A percentile compares a stretch with the other conserved stretches of the same genome.
These are phyloP conservation scores for Centaurea solstitialis DNA, from an alignment of 129 eudicot genomes.

Conservation along the genomic window DNA sequence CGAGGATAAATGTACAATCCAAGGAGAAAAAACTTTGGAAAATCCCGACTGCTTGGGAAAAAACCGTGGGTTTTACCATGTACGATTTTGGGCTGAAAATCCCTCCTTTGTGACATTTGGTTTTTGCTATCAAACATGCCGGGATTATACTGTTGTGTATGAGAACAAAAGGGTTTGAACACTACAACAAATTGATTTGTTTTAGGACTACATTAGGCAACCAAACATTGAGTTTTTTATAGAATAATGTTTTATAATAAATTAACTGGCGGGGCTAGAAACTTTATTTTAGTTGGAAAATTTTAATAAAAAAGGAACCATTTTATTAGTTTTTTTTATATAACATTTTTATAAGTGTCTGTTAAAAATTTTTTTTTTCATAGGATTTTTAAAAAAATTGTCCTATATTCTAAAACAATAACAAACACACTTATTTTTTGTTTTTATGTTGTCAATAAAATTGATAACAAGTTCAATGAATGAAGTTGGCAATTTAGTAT, in stretches of 20 bases:
- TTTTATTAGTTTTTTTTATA: neutral
- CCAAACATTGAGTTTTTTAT: neutral
- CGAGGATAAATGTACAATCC: conserved; percentile 59
- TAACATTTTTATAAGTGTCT: too few relatives aligned
- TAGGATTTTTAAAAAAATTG: too few relatives aligned
- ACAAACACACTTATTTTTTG: too few relatives aligned
- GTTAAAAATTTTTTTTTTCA: too few relatives aligned
- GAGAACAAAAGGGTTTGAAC: neutral
- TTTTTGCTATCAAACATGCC: conserved; percentile 54
- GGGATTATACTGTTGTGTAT: conserved; percentile 42
- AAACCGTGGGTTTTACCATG: conserved; percentile 71
- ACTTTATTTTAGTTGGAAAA: too few relatives aligned
- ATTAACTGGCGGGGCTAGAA: too few relatives aligned
- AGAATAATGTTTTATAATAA: too few relatives aligned
- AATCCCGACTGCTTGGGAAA: conserved; percentile 65
- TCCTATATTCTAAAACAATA: too few relatives aligned
- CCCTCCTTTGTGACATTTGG: conserved; percentile 13
- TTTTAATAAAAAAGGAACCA: too few relatives aligned
- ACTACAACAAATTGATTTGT: neutral
- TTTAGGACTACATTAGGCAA: neutral
- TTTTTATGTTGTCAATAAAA: too few relatives aligned
- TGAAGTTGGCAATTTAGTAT: neutral
- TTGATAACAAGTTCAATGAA: too few relatives aligned
- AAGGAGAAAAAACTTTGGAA: conserved; percentile 44
- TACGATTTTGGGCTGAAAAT: conserved; percentile 44